Conservation (phyloP, 805 yeast species). For the Torulaspora delbrueckii region DNA sequence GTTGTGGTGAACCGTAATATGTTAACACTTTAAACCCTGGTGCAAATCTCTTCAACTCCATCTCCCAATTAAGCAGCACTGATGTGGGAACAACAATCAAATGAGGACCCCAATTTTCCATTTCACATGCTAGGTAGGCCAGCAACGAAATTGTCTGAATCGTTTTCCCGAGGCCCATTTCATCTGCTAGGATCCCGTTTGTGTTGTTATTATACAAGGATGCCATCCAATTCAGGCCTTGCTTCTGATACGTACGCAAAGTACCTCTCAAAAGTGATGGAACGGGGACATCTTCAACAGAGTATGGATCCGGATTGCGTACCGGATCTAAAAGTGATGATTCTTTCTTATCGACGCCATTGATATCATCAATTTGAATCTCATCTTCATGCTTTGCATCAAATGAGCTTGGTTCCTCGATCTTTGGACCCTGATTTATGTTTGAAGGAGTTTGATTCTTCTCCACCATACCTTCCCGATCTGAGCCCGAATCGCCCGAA, state of each 20-base stretch:
- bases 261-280: conserved; percentile 78
- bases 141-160: conserved; percentile 89
- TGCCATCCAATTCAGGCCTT: conserved; percentile 96
- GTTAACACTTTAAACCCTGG: conserved; percentile 96
- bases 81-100: conserved; percentile 95
- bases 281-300: conserved; percentile 66
- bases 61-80: conserved; percentile 97
- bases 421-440: neutral
- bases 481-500: neutral
- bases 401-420: neutral
- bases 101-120: conserved; percentile 97
- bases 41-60: conserved; percentile 97
- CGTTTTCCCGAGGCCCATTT: conserved; percentile 97
- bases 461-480: neutral
- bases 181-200: conserved; percentile 96
- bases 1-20: conserved; percentile 95
- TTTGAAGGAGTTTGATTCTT: neutral
- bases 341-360: neutral
- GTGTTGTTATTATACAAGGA: conserved; percentile 87
- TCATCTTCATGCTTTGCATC: neutral
- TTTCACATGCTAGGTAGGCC: conserved; percentile 86
- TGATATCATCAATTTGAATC: neutral
- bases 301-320: conserved; percentile 22
- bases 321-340: conserved; percentile 21
- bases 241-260: conserved; percentile 86